Base-by-base conservation (phyloP, 192 early-diverging fungal species). In the Coemansia sp. region DNA sequence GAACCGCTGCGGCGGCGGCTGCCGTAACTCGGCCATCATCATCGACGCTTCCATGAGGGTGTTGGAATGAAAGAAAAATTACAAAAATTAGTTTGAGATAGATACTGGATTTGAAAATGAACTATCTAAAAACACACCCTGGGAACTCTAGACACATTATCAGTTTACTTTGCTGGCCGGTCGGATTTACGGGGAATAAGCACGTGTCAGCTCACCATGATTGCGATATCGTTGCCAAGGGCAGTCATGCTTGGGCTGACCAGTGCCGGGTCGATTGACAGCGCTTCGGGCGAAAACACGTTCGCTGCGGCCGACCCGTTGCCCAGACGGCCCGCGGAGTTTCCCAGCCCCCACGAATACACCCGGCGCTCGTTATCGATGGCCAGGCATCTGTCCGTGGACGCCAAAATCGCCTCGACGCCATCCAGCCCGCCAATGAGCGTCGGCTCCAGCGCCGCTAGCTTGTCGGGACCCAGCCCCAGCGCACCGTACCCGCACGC, bases 401-500 rank as follows among this genome's bases (percentile, higher is more conserved):
- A 81, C 8, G 84, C 84, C 49, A 69, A 67, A 26, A 88, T 67
- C 19, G 60, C 58, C 23, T 30, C 53, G 19, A 87, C 64, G 7
- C 51, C 46, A 15, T 45, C 36, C 17, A 85, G 42, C 9, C 62
- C 51, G 2, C 45, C 10, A 19, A 87, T 70, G 21, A 60, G 43
- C 2, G 48, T 42, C 3, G 82, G 81, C 53, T 62, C 64, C 20
- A 88, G 55, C 14, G 72, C 56, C 40, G 82, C 76, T 10, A 70
- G 53, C 21, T 46, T 50, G 5, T 64, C 62, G 5, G 53, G 34
- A 0, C 85, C 85, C 14, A 81, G 53, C 2, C 86, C 86, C 25
- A 88, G 49, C 3, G 82, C 80, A 9, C 87, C 87, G 60, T 84
- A 88, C 1, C 87, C 87, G 34, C 87, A 88, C 8, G 62, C 69